Evolutionary conservation across 768 basidiomycete genomes (phyloP).

Genomic region (Roridomyces roridus): DNA sequence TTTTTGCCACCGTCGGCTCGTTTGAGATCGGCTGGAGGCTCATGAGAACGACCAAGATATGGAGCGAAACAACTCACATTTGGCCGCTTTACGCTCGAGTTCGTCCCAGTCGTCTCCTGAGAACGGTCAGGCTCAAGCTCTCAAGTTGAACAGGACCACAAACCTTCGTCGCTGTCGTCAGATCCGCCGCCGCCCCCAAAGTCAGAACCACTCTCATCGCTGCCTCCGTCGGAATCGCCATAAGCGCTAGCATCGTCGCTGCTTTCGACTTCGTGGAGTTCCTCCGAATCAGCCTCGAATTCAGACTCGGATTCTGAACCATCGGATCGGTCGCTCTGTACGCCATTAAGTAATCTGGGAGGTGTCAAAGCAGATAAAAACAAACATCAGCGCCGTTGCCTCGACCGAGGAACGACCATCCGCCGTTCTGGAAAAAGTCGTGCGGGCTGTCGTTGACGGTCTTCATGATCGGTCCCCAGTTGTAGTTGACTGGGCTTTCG

Average conservation of each 20-base stretch:
- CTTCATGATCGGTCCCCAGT: constrained; percentile 99
- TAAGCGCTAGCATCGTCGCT: constrained; percentile 71
- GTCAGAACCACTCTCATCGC: constrained; percentile 69
- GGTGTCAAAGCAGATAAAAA: constrained; percentile 8
- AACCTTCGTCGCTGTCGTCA: constrained; percentile 70
- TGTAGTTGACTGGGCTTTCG: constrained; percentile 96
- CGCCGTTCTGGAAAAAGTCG: constrained; percentile 96
- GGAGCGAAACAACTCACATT: constrained; percentile 56
- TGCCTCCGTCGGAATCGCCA: constrained; percentile 69
- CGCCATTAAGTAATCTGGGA: constrained; percentile 1
- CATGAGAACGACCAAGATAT: background rate
- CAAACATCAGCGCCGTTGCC: constrained; percentile 72
- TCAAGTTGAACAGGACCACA: constrained; percentile 12
- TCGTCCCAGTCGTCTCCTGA: constrained; percentile 96
- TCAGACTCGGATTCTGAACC: constrained; percentile 60
- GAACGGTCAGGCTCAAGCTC: constrained; percentile 5
- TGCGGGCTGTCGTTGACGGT: constrained; percentile 95
- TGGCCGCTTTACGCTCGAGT: constrained; percentile 89
- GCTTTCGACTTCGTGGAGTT: constrained; percentile 57
- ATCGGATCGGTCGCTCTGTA: constrained; percentile 47
- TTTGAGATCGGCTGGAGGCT: constrained; percentile 27
- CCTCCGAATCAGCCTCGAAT: constrained; percentile 57
- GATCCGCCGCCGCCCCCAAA: constrained; percentile 51
- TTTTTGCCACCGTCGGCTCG: constrained; percentile 17
- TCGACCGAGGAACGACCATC: constrained; percentile 90